Conservation (phyloP, 2,329 filamentous ascomycete genomes). For the Pseudogymnoascus sp. region DNA sequence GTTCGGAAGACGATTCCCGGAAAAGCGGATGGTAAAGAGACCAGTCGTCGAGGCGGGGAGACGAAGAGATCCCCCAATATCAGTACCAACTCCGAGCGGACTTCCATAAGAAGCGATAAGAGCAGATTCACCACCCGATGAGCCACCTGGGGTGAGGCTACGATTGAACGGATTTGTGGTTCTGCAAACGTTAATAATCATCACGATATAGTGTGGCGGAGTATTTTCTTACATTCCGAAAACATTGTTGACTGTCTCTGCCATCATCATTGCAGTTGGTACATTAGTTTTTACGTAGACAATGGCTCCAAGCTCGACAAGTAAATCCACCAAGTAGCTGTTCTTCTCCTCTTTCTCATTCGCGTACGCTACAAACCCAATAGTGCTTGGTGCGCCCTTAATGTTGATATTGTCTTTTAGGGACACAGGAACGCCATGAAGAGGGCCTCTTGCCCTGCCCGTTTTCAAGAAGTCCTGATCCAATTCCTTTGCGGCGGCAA, state of each 20-base stretch:
- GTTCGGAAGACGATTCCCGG: constrained; percentile 27
- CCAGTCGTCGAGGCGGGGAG: constrained; percentile 31
- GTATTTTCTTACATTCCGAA: constrained; percentile 35
- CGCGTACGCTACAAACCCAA: constrained; percentile 47
- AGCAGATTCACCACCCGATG: constrained; percentile 52
- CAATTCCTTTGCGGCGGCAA: constrained; percentile 34
- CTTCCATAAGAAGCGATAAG: constrained; percentile 35
- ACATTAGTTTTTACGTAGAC: constrained; percentile 62
- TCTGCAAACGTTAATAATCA: constrained; percentile 41
- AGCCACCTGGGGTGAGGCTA: constrained; percentile 50
- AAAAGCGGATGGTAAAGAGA: constrained; percentile 14
- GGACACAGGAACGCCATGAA: constrained; percentile 51
- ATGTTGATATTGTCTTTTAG: constrained; percentile 55
- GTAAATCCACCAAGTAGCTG: constrained; percentile 41
- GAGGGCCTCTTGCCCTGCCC: constrained; percentile 41
- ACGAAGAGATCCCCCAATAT: constrained; percentile 36
- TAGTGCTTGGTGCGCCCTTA: constrained; percentile 38
- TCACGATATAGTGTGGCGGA: constrained; percentile 44
- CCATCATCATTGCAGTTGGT: constrained; percentile 44
- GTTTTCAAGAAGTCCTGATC: constrained; percentile 34
- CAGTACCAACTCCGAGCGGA: constrained; percentile 35
- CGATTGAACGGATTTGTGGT: constrained; percentile 43
- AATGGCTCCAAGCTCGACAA: constrained; percentile 53
- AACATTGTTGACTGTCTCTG: constrained; percentile 51
- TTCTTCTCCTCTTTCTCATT: constrained; percentile 37